These are phyloP conservation scores for Quercus mongolica DNA, from an alignment of 306 rosid species.

Conservation along the genomic window DNA sequence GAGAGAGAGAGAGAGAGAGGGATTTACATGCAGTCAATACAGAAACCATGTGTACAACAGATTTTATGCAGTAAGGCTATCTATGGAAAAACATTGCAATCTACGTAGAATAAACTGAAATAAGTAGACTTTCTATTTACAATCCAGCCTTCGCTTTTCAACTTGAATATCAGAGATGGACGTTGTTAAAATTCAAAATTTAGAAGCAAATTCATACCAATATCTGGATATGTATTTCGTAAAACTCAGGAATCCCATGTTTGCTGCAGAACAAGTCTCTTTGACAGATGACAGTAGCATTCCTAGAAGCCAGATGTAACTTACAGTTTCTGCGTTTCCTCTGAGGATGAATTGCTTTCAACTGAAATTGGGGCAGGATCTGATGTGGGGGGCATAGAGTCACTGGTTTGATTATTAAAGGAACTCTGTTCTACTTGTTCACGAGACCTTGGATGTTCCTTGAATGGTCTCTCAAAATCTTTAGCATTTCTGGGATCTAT, in stretches of 20 bases:
- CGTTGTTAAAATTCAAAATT: slow-evolving; percentile 18
- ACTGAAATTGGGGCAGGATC: slow-evolving; percentile 40
- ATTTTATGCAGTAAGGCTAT: not conserved
- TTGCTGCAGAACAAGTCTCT: slow-evolving; percentile 4
- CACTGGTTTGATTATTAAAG: slow-evolving; percentile 37
- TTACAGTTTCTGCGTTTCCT: slow-evolving; percentile 41
- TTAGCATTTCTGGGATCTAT: slow-evolving; percentile 54
- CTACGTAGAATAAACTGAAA: slow-evolving; percentile 9
- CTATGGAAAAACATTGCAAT: not conserved
- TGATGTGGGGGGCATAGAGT: slow-evolving; percentile 31
- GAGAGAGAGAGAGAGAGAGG: too few relatives aligned
- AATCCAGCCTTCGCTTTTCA: slow-evolving; percentile 33
- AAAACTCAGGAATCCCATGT: slow-evolving; percentile 12
- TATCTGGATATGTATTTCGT: slow-evolving; percentile 5
- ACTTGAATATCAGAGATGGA: slow-evolving; percentile 6
- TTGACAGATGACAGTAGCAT: not conserved
- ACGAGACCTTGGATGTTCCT: slow-evolving; percentile 39
- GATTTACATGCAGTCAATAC: not conserved
- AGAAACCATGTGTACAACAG: not conserved
- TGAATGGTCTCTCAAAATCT: slow-evolving; percentile 67
- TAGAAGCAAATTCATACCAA: slow-evolving; percentile 12
- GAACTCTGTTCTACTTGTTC: slow-evolving; percentile 49
- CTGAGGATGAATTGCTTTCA: slow-evolving; percentile 36
- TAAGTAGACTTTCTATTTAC: slow-evolving; percentile 47
- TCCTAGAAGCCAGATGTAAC: slow-evolving; percentile 20